These are phyloP conservation scores for Cutaneotrichosporon sp. DNA, from an alignment of 1,284 basidiomycete species.

Conservation along the genomic window DNA sequence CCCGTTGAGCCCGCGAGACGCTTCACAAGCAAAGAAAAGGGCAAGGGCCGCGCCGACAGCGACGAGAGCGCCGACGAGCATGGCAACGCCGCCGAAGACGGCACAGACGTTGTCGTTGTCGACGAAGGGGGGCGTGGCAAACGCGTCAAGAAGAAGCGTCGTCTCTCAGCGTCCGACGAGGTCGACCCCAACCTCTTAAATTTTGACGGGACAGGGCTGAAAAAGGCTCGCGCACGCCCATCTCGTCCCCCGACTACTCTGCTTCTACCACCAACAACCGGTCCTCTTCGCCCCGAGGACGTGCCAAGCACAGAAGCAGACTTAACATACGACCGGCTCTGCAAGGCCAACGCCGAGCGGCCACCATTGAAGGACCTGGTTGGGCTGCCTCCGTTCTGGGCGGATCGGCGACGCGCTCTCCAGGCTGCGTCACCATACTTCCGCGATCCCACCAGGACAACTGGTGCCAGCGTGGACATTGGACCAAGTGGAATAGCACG, in stretches of 20 bases:
- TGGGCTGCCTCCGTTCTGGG: constrained; percentile 38
- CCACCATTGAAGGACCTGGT: constrained; percentile 20
- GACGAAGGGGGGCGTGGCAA: constrained; percentile 20
- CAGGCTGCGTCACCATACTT: constrained; percentile 32
- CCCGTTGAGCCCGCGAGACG: neutral
- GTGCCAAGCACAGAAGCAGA: constrained; percentile 19
- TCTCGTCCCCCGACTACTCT: neutral
- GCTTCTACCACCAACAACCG: neutral
- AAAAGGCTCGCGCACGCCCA: constrained; percentile 5
- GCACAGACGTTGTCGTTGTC: too few relatives aligned
- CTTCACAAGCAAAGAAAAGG: constrained; percentile 13
- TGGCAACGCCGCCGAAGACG: neutral
- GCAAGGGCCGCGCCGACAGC: constrained; percentile 19
- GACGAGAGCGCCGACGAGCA: constrained; percentile 5
- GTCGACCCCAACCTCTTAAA: constrained; percentile 24
- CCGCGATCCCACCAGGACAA: constrained; percentile 26
- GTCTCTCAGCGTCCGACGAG: constrained; percentile 24
- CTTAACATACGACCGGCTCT: constrained; percentile 19
- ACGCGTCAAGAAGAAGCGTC: constrained; percentile 32
- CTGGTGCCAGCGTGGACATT: constrained; percentile 37
- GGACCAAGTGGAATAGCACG: constrained; percentile 36
- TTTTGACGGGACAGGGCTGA: constrained; percentile 13
- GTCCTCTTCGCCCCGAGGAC: constrained; percentile 10
- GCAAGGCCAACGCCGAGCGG: constrained; percentile 18
- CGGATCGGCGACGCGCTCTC: constrained; percentile 30